These are phyloP conservation scores for Punica granatum DNA, from an alignment of 345 rosid genomes.

Conservation along the genomic window DNA sequence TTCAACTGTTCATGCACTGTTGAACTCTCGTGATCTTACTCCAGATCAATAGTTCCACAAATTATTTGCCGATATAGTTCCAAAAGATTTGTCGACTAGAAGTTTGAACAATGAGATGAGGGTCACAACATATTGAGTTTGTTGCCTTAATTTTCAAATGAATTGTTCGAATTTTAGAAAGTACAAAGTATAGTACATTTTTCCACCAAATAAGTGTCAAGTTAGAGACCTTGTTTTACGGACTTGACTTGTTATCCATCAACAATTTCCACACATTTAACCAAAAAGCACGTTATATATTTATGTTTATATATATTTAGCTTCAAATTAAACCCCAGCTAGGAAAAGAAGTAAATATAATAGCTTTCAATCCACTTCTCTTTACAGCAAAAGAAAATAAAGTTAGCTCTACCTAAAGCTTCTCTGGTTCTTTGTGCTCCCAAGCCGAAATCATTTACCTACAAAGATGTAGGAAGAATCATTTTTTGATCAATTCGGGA, in stretches of 20 bases:
- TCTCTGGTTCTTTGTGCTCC: background rate
- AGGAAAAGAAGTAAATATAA: background rate
- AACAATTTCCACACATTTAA: background rate
- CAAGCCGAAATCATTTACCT: background rate
- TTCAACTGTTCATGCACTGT: too few species aligned
- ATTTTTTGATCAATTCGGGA: background rate
- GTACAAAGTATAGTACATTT: background rate
- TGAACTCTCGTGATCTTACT: too few species aligned
- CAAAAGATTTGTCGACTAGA: too few species aligned
- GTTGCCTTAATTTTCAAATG: too few species aligned
- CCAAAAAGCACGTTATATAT: background rate
- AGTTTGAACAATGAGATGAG: too few species aligned
- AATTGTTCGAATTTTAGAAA: background rate
- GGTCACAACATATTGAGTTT: too few species aligned
- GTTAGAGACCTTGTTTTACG: too few species aligned
- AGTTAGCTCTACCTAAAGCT: background rate
- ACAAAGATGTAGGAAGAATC: background rate
- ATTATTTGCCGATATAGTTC: too few species aligned
- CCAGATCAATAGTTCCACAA: too few species aligned
- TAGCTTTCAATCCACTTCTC: constrained; percentile 4
- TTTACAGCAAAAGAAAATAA: constrained; percentile 2
- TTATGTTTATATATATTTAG: too few species aligned
- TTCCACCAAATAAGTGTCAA: background rate
- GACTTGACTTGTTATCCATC: too few species aligned
- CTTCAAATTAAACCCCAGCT: background rate